Base-by-base conservation (phyloP, 148 eudicot genomes). In the Rhododendron williamsianum region DNA sequence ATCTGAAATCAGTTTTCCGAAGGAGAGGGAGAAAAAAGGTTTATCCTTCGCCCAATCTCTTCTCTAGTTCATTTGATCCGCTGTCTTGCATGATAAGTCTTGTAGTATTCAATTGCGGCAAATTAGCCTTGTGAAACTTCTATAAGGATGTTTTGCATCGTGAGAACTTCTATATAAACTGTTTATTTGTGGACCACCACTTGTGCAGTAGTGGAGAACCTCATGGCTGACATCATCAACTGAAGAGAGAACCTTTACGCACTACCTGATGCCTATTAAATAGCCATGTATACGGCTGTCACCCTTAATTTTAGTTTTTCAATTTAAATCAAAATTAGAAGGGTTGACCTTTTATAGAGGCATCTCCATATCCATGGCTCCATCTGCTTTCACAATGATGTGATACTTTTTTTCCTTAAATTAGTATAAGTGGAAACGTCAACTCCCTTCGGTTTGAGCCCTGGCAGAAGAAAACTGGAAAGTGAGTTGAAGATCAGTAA, bases 11-110 rank as follows among this genome's bases (percentile, higher is more conserved):
- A 80, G 33, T 76, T 60, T 86, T 84, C 46, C 85, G 30, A 81
- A 89, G 76, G 83, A 69, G 80, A 92, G 80, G 76, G 84, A 78
- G 87, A 92, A 87, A 85, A 92, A 92, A 93, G 98, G 99, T 97
- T 83, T 81, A 80, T 83, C 33, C 41, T 81, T 51, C 0, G 3
- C 30, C 76, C 6, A 49, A 38, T 78, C 48, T 74, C 36, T 45
- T 81, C 41, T 43, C 77, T 67, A 46, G 13, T 73, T 33, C 69
- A 73, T 30, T 67, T 69, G 76, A n/a, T 73, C n/a, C 21, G 11
- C 52, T 21, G 33, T 4, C 13, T 16, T 23, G 0, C 18, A n/a
- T 82, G 78, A 21, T 43, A 56, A 23, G 43, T 15, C 25, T 83
- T 30, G 9, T 27, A 43, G 10, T 46, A 38, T 71, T 27, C 27